Evolutionary conservation across 1,139 yeast species (phyloP).

Genomic region (Geotrichum carabidarum): DNA sequence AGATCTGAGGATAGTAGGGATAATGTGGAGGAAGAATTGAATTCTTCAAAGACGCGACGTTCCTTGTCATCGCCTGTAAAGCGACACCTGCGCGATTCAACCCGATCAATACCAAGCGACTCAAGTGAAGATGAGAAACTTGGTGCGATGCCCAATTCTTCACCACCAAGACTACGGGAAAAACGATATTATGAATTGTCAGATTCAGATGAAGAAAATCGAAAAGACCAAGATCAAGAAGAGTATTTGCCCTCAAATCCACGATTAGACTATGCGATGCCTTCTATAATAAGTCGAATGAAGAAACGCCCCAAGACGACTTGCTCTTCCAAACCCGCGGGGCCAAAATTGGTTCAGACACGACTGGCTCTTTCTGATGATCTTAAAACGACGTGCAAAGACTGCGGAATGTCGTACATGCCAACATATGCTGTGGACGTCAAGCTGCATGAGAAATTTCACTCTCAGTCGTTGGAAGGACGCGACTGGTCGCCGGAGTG

Average conservation of each 20-base stretch:
- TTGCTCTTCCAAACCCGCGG: not conserved
- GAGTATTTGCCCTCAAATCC: not conserved
- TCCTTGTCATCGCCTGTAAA: not conserved
- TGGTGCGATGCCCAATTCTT: not conserved
- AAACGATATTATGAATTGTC: not conserved
- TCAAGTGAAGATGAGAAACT: not conserved
- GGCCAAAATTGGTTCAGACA: slow-evolving; percentile 9
- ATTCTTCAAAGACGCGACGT: not conserved
- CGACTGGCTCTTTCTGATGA: slow-evolving; percentile 36
- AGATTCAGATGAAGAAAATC: not conserved
- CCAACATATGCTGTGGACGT: slow-evolving; percentile 45
- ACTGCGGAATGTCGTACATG: slow-evolving; percentile 59
- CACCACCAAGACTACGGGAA: not conserved
- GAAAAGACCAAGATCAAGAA: not conserved
- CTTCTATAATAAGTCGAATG: slow-evolving; percentile 2
- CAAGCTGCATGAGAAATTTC: slow-evolving; percentile 45
- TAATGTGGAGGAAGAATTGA: not conserved
- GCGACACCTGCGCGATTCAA: not conserved
- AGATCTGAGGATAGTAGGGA: not conserved
- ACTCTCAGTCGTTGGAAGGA: slow-evolving; percentile 43
- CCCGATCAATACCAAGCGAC: not conserved
- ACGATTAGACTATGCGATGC: not conserved
- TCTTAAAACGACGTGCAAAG: slow-evolving; percentile 42
- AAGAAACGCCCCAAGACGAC: slow-evolving; percentile 3
- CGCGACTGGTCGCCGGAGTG: slow-evolving; percentile 45